These are phyloP conservation scores for Cercospora berteroae DNA, from an alignment of 2,329 filamentous ascomycete species.

Conservation along the genomic window DNA sequence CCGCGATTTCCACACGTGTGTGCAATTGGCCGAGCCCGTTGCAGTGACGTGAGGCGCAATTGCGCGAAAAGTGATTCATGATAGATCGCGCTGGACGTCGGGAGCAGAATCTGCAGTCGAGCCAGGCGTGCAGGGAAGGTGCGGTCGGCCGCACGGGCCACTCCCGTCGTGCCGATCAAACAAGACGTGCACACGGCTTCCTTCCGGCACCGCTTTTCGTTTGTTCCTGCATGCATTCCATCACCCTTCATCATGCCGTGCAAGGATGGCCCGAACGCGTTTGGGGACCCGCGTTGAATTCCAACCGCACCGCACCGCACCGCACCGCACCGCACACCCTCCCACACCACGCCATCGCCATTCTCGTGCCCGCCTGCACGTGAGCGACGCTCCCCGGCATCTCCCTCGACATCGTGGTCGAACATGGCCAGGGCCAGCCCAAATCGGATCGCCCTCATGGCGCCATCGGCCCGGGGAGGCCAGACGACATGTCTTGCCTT, in stretches of 20 bases:
- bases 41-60: neutral
- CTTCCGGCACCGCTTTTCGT: neutral
- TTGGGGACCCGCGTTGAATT: neutral
- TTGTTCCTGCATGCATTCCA: slow-evolving; percentile 13
- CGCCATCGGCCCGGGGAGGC: neutral
- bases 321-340: neutral
- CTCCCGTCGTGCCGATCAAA: neutral
- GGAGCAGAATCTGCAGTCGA: slow-evolving; percentile 4
- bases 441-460: neutral
- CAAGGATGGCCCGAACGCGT: neutral
- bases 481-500: neutral
- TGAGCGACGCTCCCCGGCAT: neutral
- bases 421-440: neutral
- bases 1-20: neutral
- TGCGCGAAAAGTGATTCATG: neutral
- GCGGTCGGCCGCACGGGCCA: neutral
- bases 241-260: slow-evolving; percentile 4
- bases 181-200: neutral
- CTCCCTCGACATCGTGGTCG: neutral
- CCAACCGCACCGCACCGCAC: neutral
- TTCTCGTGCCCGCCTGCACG: neutral
- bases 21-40: neutral
- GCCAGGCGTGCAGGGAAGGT: slow-evolving; percentile 1
- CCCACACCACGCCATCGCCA: neutral
- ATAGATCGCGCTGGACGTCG: neutral